A percentile compares a stretch with the other conserved stretches of the same genome.
These are phyloP conservation scores for Mrakia frigida DNA, from an alignment of 768 basidiomycete species.

Conservation along the genomic window DNA sequence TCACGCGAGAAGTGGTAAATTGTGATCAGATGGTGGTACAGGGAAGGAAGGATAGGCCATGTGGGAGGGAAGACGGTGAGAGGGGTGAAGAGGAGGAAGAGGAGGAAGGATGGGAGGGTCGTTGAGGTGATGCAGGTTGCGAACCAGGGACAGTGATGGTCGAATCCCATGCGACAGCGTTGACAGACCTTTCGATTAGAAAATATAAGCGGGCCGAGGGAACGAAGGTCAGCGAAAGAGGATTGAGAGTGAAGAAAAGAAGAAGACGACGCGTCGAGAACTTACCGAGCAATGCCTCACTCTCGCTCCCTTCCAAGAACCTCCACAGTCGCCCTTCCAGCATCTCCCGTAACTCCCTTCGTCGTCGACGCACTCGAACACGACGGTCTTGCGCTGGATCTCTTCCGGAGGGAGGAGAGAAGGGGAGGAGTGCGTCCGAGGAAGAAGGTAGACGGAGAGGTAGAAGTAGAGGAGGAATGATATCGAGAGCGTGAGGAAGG, in stretches of 20 bases:
- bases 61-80: slow-evolving; percentile 35
- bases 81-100: slow-evolving; percentile 39
- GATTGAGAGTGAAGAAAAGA: too few species aligned
- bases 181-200: slow-evolving; percentile 33
- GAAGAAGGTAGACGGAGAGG: slow-evolving; percentile 18
- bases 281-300: slow-evolving; percentile 43
- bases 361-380: slow-evolving; percentile 33
- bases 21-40: background rate
- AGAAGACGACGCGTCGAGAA: background rate
- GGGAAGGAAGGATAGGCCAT: slow-evolving; percentile 17
- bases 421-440: slow-evolving; percentile 4
- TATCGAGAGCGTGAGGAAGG: background rate
- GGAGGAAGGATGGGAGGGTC: slow-evolving; percentile 39
- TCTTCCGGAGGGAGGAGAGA: slow-evolving; percentile 2
- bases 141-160: slow-evolving; percentile 42
- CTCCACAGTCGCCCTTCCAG: slow-evolving; percentile 41
- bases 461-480: background rate
- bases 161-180: slow-evolving; percentile 43
- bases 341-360: slow-evolving; percentile 38
- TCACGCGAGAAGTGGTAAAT: slow-evolving; percentile 2
- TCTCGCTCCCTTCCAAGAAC: slow-evolving; percentile 45
- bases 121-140: slow-evolving; percentile 43
- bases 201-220: background rate
- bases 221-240: background rate
- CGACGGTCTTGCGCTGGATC: background rate